Conservation (phyloP, 805 yeast genomes). For the Metschnikowia gelsemii region DNA sequence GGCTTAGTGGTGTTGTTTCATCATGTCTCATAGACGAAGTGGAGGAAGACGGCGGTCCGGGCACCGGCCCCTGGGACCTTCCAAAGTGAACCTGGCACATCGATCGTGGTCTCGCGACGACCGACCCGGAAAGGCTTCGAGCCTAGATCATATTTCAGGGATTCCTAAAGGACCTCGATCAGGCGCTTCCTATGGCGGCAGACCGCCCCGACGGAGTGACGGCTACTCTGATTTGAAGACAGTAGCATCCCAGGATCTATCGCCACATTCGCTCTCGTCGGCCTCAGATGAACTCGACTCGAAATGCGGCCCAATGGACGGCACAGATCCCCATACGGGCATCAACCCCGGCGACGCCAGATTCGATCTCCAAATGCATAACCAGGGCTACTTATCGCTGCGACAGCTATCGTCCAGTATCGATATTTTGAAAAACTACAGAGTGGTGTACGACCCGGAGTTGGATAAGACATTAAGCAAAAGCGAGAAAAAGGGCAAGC, state of each 20-base stretch:
- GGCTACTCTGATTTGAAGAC: background rate
- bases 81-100: constrained; percentile 1
- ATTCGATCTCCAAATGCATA: constrained; percentile 33
- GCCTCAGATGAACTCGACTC: constrained; percentile 2
- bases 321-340: constrained; percentile 37
- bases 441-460: constrained; percentile 52
- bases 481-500: constrained; percentile 30
- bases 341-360: constrained; percentile 31
- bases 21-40: constrained; percentile 7
- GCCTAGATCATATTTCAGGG: constrained; percentile 4
- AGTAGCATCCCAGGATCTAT: background rate
- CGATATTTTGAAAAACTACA: constrained; percentile 33
- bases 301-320: constrained; percentile 16
- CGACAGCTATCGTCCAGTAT: constrained; percentile 11
- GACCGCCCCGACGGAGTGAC: constrained; percentile 2
- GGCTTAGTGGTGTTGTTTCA: background rate
- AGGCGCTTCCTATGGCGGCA: background rate
- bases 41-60: constrained; percentile 5
- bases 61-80: background rate
- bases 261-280: constrained; percentile 1
- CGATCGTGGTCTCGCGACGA: constrained; percentile 3
- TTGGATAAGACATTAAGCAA: constrained; percentile 35
- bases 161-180: constrained; percentile 12
- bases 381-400: constrained; percentile 17
- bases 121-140: background rate